These are phyloP conservation scores for Botrytis pseudocinerea DNA, from an alignment of 2,329 filamentous ascomycete genomes.

Conservation along the genomic window DNA sequence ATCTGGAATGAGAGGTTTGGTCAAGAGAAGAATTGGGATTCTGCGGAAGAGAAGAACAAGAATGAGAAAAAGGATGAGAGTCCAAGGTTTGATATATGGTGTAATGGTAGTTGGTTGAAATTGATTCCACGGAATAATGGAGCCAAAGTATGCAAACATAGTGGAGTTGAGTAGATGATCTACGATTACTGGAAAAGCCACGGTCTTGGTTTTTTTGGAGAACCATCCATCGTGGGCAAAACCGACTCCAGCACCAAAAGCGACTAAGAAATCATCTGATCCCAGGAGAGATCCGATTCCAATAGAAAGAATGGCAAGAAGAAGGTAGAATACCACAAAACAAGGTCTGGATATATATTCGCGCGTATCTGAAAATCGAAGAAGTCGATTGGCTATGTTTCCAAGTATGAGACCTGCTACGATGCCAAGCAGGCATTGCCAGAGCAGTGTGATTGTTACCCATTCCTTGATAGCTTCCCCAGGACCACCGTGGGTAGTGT, in stretches of 20 bases:
- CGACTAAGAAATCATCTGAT: constrained; percentile 56
- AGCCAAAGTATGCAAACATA: constrained; percentile 58
- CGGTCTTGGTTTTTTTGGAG: constrained; percentile 47
- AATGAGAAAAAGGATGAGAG: constrained; percentile 48
- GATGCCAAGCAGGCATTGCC: constrained; percentile 54
- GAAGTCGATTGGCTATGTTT: constrained; percentile 47
- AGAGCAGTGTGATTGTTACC: constrained; percentile 55
- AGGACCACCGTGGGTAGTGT: constrained; percentile 41
- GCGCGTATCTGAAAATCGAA: constrained; percentile 48
- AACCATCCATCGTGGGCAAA: constrained; percentile 58
- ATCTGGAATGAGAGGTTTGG: constrained; percentile 51
- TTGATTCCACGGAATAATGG: constrained; percentile 53
- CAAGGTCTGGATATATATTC: constrained; percentile 51
- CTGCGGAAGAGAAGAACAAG: constrained; percentile 54
- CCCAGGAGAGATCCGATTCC: constrained; percentile 54
- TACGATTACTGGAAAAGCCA: constrained; percentile 51
- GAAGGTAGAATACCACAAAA: constrained; percentile 56
- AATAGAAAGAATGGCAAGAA: constrained; percentile 53
- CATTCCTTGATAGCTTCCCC: constrained; percentile 50
- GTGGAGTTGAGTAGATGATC: constrained; percentile 56
- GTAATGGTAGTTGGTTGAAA: constrained; percentile 46
- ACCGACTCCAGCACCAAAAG: constrained; percentile 55
- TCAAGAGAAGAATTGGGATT: constrained; percentile 51
- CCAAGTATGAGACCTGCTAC: constrained; percentile 51
- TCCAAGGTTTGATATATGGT: constrained; percentile 43